A percentile compares a stretch with the other conserved stretches of the same genome.
These are phyloP conservation scores for Colletotrichum tabaci DNA, from an alignment of 2,329 filamentous ascomycete genomes.

Conservation along the genomic window DNA sequence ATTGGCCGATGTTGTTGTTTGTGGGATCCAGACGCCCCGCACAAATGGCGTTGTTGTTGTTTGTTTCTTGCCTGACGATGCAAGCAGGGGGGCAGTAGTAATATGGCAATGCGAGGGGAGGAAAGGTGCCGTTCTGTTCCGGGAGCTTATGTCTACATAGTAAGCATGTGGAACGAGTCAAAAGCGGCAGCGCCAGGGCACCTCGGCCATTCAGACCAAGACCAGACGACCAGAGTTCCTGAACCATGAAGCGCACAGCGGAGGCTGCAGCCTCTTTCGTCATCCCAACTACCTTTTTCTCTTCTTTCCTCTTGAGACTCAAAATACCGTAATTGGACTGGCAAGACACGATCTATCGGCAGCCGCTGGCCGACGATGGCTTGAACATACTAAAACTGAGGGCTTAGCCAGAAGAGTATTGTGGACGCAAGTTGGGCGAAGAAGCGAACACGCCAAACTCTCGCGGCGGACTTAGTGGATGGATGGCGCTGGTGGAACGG, in stretches of 20 bases:
- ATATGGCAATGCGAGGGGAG: too few relatives aligned
- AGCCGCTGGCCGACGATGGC: background rate
- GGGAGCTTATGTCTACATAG: constrained; percentile 4
- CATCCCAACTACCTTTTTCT: background rate
- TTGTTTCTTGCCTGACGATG: background rate
- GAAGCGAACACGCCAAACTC: too few relatives aligned
- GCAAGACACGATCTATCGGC: constrained; percentile 22
- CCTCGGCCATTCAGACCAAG: too few relatives aligned
- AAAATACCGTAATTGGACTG: background rate
- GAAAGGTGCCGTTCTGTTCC: background rate
- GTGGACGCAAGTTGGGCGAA: background rate
- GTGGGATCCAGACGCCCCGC: background rate
- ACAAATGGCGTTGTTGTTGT: background rate
- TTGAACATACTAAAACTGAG: background rate
- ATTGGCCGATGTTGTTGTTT: background rate
- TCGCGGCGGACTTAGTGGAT: too few relatives aligned
- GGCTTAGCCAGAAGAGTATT: background rate
- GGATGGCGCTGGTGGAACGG: background rate
- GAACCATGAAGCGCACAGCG: background rate
- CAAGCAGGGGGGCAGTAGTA: background rate
- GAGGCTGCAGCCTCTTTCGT: background rate
- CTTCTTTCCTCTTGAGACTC: too few relatives aligned
- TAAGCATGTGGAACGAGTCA: too few relatives aligned
- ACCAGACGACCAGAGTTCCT: background rate
- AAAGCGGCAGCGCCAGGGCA: too few relatives aligned